phyloP scores from a whole-genome alignment of 2,329 filamentous ascomycete genomes.

The Hypoxylon sp. region DNA sequence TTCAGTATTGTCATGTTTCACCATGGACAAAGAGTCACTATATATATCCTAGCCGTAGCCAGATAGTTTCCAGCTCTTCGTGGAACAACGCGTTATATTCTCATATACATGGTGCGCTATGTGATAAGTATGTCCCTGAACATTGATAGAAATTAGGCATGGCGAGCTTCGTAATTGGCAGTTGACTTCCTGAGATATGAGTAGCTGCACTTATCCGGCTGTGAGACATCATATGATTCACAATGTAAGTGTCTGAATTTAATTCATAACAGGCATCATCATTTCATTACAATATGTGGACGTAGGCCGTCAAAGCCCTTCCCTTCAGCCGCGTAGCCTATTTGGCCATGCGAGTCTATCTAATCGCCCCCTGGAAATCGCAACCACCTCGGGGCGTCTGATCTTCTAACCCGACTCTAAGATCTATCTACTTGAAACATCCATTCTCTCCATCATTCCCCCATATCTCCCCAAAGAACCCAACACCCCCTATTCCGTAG shows the following conservation, averaged over 20 bases:
- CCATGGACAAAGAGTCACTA: too few relatives aligned
- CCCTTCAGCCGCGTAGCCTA: background rate
- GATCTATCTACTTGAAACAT: background rate
- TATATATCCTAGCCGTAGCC: too few relatives aligned
- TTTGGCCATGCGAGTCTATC: background rate
- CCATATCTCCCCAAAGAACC: background rate
- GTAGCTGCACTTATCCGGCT: background rate
- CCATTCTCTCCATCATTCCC: background rate
- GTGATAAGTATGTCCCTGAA: background rate
- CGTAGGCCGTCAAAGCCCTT: background rate
- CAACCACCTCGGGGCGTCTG: background rate
- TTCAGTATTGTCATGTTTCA: too few relatives aligned
- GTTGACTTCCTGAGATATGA: background rate
- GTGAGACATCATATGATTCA: background rate
- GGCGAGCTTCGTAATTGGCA: background rate
- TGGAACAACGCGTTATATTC: too few relatives aligned
- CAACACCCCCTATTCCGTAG: background rate
- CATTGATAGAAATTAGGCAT: background rate
- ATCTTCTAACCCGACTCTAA: background rate
- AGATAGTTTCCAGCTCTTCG: too few relatives aligned
- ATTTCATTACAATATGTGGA: background rate
- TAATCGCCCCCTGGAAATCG: background rate
- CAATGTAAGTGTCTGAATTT: background rate
- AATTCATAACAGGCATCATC: background rate
- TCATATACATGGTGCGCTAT: too few relatives aligned